Evolutionary conservation across 768 basidiomycete genomes (phyloP), one percentile per base, ranked within the genome.

Genomic region (Crepidotus variabilis): DNA sequence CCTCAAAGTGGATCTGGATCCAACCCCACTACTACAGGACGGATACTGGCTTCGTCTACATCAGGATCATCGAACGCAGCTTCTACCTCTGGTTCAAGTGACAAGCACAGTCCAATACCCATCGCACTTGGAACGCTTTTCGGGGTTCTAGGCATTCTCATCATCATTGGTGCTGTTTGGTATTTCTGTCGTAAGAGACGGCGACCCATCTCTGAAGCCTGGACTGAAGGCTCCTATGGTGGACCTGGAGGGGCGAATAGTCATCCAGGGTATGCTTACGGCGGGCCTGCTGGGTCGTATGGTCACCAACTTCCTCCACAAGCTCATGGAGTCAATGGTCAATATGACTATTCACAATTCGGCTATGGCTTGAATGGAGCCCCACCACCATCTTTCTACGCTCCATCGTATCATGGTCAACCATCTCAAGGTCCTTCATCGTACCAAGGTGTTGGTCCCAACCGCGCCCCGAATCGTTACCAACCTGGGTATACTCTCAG

Each of bases 121-220:
- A 68, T 75, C 32, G 71, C 67, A 2, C 63, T 75, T 6, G 73
- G 74, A 16, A 67, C 67, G 6, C 61, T 67, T 1, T 61, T 75
- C 11, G 74, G 73, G 16, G 54, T 69, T 1, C 52, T 74, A 4
- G 72, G 65, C 4, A 55, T 74, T 45, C 28, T 71, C 16, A 55
- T 73, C 28, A 57, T 73, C 6, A 45, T 60, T 7, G 61, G 63
- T 2, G 65, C 62, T 20, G 16, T 71, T 34, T 74, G 67, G 67
- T 72, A 70, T 56, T 70, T 61, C 57, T 52, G 58, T 48, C 62
- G 67, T 18, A 60, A 67, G 39, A 58, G 60, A 20, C 65, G 57
- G 39, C 61, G 72, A 45, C 70, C 74, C 0, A 54, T 56, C 7
- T 72, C 75, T 4, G 71, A 74, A 53, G 67, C 69, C 7, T 75